Conservation (phyloP, 2,329 filamentous ascomycete genomes). For the Aureobasidium lini region DNA sequence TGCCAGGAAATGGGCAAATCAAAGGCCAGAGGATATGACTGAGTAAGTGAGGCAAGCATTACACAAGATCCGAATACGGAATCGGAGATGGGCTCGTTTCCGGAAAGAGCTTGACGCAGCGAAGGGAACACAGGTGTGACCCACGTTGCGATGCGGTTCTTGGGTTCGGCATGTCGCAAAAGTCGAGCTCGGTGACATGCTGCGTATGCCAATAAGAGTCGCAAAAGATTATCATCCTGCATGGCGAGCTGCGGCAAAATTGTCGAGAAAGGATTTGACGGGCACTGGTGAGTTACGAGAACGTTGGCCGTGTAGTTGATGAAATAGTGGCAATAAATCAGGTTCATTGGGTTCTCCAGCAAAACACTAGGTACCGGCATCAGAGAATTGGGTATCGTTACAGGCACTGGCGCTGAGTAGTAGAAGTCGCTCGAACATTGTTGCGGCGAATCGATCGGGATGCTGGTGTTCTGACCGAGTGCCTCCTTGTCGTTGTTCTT, state of each 20-base stretch:
- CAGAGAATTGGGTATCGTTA: slow-evolving; percentile 52
- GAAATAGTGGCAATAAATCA: slow-evolving; percentile 67
- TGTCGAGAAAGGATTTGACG: slow-evolving; percentile 52
- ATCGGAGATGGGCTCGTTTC: slow-evolving; percentile 58
- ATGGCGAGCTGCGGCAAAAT: slow-evolving; percentile 62
- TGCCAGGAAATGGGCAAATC: slow-evolving; percentile 75
- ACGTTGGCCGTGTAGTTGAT: slow-evolving; percentile 72
- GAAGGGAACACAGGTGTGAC: slow-evolving; percentile 71
- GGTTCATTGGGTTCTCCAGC: slow-evolving; percentile 68
- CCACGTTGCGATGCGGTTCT: slow-evolving; percentile 70
- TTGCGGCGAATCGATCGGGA: slow-evolving; percentile 11
- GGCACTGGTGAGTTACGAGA: slow-evolving; percentile 54
- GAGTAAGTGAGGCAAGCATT: slow-evolving; percentile 77
- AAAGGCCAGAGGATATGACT: slow-evolving; percentile 73
- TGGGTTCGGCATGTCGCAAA: slow-evolving; percentile 64
- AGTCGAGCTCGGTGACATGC: slow-evolving; percentile 73
- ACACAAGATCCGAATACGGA: slow-evolving; percentile 72
- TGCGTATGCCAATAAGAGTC: slow-evolving; percentile 71
- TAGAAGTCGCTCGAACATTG: slow-evolving; percentile 39
- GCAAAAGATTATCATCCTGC: slow-evolving; percentile 62
- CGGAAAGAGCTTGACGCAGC: slow-evolving; percentile 56
- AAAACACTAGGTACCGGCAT: slow-evolving; percentile 51
- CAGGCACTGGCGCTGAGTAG: slow-evolving; percentile 60
- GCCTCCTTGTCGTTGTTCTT: slow-evolving; percentile 11
- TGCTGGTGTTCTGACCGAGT: not conserved